Evolutionary conservation across 2,329 filamentous ascomycete species (phyloP).

Genomic region (Gaeumannomyces sp.): DNA sequence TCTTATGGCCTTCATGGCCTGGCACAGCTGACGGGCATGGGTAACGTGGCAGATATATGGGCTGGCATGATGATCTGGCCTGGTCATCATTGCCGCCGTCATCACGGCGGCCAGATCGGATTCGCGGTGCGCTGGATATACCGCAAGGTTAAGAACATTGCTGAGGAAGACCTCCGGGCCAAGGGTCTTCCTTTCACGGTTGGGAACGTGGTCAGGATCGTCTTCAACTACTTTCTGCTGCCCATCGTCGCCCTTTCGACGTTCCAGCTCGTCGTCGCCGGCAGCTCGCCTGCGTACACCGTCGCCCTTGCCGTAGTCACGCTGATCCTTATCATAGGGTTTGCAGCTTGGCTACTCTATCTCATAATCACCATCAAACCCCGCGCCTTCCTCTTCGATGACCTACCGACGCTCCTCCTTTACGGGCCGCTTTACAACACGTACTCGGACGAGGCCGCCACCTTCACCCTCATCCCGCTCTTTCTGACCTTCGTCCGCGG

Average conservation of each 20-base stretch:
- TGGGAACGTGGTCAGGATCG: slow-evolving; percentile 73
- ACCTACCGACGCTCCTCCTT: slow-evolving; percentile 78
- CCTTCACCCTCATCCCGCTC: slow-evolving; percentile 83
- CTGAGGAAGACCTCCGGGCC: slow-evolving; percentile 79
- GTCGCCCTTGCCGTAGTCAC: slow-evolving; percentile 71
- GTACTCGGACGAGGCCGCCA: slow-evolving; percentile 86
- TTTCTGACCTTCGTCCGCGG: slow-evolving; percentile 79
- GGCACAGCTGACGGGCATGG: slow-evolving; percentile 78
- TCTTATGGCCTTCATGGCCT: slow-evolving; percentile 72
- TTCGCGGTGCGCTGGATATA: slow-evolving; percentile 74
- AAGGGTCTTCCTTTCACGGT: slow-evolving; percentile 88
- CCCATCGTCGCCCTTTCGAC: slow-evolving; percentile 82
- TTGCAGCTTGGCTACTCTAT: slow-evolving; percentile 72
- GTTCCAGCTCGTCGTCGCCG: slow-evolving; percentile 80
- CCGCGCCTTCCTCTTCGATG: slow-evolving; percentile 84
- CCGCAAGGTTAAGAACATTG: slow-evolving; percentile 61
- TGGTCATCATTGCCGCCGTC: slow-evolving; percentile 65
- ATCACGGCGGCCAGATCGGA: slow-evolving; percentile 67
- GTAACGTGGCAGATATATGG: slow-evolving; percentile 74
- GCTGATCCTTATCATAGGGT: slow-evolving; percentile 64
- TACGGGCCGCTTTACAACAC: slow-evolving; percentile 97
- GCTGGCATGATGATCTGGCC: slow-evolving; percentile 87
- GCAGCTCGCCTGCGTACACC: slow-evolving; percentile 59
- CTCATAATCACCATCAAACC: slow-evolving; percentile 77
- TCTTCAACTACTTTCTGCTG: slow-evolving; percentile 88